Conservation (phyloP, 192 early-diverging fungal genomes). For the Backusella australiensis region DNA sequence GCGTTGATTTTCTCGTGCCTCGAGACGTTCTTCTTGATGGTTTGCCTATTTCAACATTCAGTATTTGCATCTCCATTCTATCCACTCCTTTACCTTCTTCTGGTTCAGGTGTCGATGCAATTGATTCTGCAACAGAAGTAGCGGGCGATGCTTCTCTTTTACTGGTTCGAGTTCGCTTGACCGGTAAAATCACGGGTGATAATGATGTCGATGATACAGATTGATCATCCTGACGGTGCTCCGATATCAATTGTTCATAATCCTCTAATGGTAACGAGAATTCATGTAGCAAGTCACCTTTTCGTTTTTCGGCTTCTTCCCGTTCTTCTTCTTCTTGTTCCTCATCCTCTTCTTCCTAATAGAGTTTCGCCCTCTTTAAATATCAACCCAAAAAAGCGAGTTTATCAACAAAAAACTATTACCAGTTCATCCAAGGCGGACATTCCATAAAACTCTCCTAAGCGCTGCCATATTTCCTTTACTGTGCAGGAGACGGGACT, state of each 20-base stretch:
- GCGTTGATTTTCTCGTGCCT: conserved; percentile 20
- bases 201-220: conserved; percentile 13
- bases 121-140: conserved; percentile 41
- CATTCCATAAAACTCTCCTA: conserved; percentile 44
- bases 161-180: conserved; percentile 34
- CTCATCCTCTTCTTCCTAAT: conserved; percentile 41
- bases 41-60: conserved; percentile 6
- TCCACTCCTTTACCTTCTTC: conserved; percentile 41
- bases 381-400: too few species aligned
- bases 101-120: conserved; percentile 49
- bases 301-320: conserved; percentile 35
- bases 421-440: conserved; percentile 48
- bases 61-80: not conserved
- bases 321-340: conserved; percentile 30
- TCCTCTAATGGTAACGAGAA: conserved; percentile 48
- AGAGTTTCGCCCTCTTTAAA: too few species aligned
- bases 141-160: conserved; percentile 47
- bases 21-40: conserved; percentile 16
- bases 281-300: conserved; percentile 32
- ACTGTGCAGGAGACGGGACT: conserved; percentile 40
- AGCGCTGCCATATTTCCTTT: conserved; percentile 45
- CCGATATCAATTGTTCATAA: conserved; percentile 46
- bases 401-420: not conserved
- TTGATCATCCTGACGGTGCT: conserved; percentile 39
- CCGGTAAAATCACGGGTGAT: conserved; percentile 32